phyloP scores from a whole-genome alignment of 139 green algal genomes.

The Chlorella ohadii region DNA sequence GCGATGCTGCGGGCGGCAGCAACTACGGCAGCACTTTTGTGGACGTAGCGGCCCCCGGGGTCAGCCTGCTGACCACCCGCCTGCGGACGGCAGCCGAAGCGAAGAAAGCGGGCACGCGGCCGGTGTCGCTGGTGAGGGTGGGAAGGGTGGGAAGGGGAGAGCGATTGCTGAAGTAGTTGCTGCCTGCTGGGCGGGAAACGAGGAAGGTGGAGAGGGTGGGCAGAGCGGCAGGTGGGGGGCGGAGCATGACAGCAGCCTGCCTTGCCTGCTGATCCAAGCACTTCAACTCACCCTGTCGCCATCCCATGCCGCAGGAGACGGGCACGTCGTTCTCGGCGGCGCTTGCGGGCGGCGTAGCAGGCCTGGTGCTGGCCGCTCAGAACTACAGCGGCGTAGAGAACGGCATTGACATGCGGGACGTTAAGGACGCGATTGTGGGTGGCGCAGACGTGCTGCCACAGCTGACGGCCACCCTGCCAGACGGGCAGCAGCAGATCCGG shows the following conservation, averaged over 20 bases:
- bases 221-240: no score
- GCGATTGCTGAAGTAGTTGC: neutral
- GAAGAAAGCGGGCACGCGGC: no score
- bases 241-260: no score
- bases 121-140: neutral
- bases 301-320: neutral
- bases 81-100: neutral
- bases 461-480: neutral
- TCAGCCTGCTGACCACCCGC: neutral
- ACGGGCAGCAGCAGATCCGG: neutral
- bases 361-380: neutral
- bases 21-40: neutral
- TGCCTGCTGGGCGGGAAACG: no score
- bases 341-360: conserved; percentile 3
- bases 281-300: neutral
- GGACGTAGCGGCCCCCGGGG: neutral
- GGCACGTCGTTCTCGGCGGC: neutral
- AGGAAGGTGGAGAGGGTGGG: no score
- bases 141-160: neutral
- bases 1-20: neutral
- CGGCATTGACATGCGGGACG: neutral
- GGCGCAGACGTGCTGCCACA: neutral
- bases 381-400: neutral
- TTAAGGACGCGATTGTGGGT: neutral
- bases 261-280: no score